A percentile compares a stretch with the other conserved stretches of the same genome.
These are phyloP conservation scores for Ceratocystis cacaofunesta DNA, from an alignment of 2,329 filamentous ascomycete genomes.

Conservation along the genomic window DNA sequence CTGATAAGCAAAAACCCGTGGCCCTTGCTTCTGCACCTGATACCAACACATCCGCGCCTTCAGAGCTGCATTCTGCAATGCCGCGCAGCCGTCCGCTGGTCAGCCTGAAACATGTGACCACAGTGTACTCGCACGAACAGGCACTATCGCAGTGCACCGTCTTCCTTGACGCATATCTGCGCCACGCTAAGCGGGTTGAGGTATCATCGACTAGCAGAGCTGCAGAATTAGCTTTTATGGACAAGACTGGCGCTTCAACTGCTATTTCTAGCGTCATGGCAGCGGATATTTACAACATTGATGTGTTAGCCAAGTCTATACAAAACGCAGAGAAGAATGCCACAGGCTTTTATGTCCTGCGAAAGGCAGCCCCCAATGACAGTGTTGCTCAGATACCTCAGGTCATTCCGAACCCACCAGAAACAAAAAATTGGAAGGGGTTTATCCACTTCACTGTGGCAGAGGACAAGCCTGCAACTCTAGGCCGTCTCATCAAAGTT, in stretches of 20 bases:
- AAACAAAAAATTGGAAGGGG: constrained; percentile 11
- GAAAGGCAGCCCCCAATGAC: constrained; percentile 23
- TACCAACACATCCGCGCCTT: constrained; percentile 35
- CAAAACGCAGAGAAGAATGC: constrained; percentile 62
- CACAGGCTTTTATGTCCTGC: constrained; percentile 63
- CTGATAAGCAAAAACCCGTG: neutral
- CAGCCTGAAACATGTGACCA: constrained; percentile 47
- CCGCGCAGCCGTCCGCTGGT: constrained; percentile 34
- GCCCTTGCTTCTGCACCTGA: constrained; percentile 27
- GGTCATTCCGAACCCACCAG: constrained; percentile 9
- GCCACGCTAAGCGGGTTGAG: constrained; percentile 64
- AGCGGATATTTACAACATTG: constrained; percentile 50
- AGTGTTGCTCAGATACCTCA: constrained; percentile 11
- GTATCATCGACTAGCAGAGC: constrained; percentile 74
- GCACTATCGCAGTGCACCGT: constrained; percentile 79
- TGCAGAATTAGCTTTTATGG: constrained; percentile 57
- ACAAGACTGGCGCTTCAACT: constrained; percentile 45
- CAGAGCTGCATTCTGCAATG: constrained; percentile 30
- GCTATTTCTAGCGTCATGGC: constrained; percentile 69
- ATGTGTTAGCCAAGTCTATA: constrained; percentile 53
- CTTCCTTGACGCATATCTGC: constrained; percentile 58
- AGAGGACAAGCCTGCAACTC: constrained; percentile 3
- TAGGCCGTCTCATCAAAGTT: constrained; percentile 9
- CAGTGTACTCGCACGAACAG: constrained; percentile 86
- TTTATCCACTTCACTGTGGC: constrained; percentile 12